Percentiles rank a stretch among this genome's conserved stretches.
Evolutionary conservation across 2,329 filamentous ascomycete genomes (phyloP).

Genomic region (Colletotrichum tanaceti): DNA sequence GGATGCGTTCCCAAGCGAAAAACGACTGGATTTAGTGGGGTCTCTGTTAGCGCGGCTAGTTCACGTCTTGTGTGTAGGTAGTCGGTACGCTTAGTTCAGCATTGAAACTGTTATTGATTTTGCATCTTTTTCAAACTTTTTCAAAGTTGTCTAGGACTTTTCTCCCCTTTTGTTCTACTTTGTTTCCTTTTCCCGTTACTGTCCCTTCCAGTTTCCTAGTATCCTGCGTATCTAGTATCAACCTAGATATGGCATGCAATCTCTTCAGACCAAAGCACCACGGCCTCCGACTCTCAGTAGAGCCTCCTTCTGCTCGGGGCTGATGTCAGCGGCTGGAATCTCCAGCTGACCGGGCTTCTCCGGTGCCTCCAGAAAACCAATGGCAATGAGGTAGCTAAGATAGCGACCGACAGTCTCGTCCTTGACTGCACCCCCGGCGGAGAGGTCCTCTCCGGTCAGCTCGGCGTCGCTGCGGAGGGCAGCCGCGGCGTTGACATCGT

Average conservation of each 20-base stretch:
- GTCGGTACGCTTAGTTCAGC: background rate
- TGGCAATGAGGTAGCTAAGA: slow-evolving; percentile 67
- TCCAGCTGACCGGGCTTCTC: slow-evolving; percentile 46
- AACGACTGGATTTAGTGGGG: background rate
- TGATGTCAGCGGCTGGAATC: slow-evolving; percentile 60
- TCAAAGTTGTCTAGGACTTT: no score
- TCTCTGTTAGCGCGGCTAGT: slow-evolving; percentile 7
- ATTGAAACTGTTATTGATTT: background rate
- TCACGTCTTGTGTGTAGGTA: background rate
- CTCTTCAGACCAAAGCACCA: slow-evolving; percentile 19
- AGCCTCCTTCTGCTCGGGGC: slow-evolving; percentile 34
- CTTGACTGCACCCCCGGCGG: slow-evolving; percentile 64
- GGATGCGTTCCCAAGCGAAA: background rate
- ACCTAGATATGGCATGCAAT: background rate
- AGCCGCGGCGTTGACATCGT: slow-evolving; percentile 72
- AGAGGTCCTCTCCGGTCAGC: slow-evolving; percentile 61
- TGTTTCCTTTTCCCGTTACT: background rate
- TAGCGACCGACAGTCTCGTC: slow-evolving; percentile 69
- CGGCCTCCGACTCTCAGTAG: slow-evolving; percentile 24
- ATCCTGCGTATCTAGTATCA: background rate
- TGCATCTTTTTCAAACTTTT: background rate
- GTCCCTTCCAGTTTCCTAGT: background rate
- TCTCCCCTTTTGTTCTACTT: background rate
- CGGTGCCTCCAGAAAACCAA: slow-evolving; percentile 68
- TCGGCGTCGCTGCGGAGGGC: slow-evolving; percentile 67